These are phyloP conservation scores for Penicillium fuscoglaucum DNA, from an alignment of 2,329 filamentous ascomycete species.

Conservation along the genomic window DNA sequence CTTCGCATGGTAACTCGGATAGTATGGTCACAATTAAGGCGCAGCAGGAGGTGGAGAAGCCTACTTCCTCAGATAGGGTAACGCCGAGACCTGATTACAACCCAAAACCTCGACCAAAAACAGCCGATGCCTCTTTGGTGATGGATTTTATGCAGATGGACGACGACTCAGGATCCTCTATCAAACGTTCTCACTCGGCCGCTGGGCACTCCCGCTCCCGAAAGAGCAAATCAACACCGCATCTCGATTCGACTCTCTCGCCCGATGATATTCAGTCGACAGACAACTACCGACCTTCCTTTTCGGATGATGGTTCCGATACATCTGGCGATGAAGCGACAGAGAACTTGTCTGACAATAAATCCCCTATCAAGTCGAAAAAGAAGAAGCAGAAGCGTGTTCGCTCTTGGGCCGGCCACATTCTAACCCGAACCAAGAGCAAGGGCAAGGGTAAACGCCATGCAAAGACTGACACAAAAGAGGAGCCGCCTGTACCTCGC, in stretches of 20 bases:
- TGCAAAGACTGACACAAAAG: constrained; percentile 41
- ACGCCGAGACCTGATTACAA: constrained; percentile 31
- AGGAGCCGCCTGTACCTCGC: constrained; percentile 21
- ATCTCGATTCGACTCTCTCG: constrained; percentile 29
- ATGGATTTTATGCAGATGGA: constrained; percentile 26
- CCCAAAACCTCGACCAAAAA: constrained; percentile 43
- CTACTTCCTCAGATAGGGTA: constrained; percentile 42
- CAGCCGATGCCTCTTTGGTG: constrained; percentile 44
- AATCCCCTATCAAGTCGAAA: constrained; percentile 36
- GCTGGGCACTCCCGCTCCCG: constrained; percentile 36
- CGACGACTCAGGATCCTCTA: constrained; percentile 20
- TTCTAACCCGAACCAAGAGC: constrained; percentile 48
- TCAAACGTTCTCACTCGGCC: constrained; percentile 45
- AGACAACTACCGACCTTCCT: constrained; percentile 28
- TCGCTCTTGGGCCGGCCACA: constrained; percentile 60
- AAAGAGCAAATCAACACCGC: constrained; percentile 34
- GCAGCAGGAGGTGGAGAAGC: constrained; percentile 58
- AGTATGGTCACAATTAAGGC: constrained; percentile 67
- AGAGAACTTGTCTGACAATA: constrained; percentile 30
- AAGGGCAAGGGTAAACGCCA: constrained; percentile 48
- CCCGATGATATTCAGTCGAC: constrained; percentile 26
- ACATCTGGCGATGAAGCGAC: constrained; percentile 28
- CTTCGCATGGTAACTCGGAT: constrained; percentile 81
- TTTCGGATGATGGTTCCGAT: constrained; percentile 35
- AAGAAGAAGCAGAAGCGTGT: constrained; percentile 71